Base-by-base conservation (phyloP, 1,284 basidiomycete species). In the Sutorius eximius region DNA sequence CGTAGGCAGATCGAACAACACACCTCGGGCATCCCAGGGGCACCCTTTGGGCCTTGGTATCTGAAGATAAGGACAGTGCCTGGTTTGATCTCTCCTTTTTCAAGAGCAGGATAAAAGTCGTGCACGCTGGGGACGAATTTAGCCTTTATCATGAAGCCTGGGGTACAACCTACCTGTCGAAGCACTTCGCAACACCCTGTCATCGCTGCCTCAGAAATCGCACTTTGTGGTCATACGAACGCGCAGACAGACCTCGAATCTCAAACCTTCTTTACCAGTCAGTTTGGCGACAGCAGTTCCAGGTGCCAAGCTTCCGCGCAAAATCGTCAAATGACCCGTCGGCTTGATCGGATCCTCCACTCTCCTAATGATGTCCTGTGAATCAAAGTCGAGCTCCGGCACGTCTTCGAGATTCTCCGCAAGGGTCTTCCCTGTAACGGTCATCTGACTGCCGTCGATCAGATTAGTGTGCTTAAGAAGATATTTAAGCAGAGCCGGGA, bases 31-130 rank as follows among this genome's bases (percentile, higher is more conserved):
- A 98, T 98, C 46, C 95, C 95, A 20, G 95, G 95, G 30, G 89
- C 95, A 53, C 95, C 95, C 74, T 95, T 96, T 4, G 95, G 95
- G 22, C 95, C 95, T 71, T 96, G 91, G 73, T 98, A 98, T 59
- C 95, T 82, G 75, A 98, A 87, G 45, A 98, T 89, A 56, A 97
- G 81, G 32, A 96, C 87, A 60, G 82, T 91, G 0, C 94, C 94
- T 32, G 87, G 77, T 66, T 87, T 93, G 71, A 99, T 91, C 59
- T 90, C 85, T 13, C 93, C 93, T 8, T 76, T 81, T 68, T 89
- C 87, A 41, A 99, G 84, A 10, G 93, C 86, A 49, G 87, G 82
- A 66, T 93, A 92, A 69, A 99, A 94, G 55, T 81, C 83, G 27
- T 88, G 85, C 64, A 95, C 83, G 58, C 89, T 91, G 61, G 69